phyloP scores from a whole-genome alignment of 371 early-diverging fungal genomes.

The Coemansia sp. region DNA sequence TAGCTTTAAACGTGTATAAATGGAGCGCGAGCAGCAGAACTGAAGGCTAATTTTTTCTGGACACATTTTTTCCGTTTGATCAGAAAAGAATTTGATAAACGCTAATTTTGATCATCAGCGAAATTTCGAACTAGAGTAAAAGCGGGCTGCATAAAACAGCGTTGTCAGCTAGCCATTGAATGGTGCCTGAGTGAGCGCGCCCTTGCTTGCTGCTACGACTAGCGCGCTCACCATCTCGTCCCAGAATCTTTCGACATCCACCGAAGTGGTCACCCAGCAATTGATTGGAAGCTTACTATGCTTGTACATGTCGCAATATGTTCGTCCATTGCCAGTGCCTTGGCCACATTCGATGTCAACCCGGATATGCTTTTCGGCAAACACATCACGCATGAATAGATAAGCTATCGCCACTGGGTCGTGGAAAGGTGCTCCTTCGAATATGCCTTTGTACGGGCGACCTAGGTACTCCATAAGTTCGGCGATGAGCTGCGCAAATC shows the following conservation, averaged over 20 bases:
- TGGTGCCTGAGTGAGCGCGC: too few relatives aligned
- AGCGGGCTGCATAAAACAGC: background rate
- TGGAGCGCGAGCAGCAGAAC: background rate
- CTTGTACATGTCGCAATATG: slow-evolving; percentile 7
- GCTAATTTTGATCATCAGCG: too few relatives aligned
- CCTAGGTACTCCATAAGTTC: slow-evolving; percentile 35
- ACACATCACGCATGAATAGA: slow-evolving; percentile 32
- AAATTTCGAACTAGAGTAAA: too few relatives aligned
- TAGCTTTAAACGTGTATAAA: background rate
- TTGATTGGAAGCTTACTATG: background rate
- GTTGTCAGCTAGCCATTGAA: too few relatives aligned
- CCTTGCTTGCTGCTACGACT: background rate
- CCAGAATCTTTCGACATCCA: slow-evolving; percentile 16
- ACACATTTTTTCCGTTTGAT: too few relatives aligned
- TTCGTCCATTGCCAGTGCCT: slow-evolving; percentile 6
- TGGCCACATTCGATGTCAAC: slow-evolving; percentile 24
- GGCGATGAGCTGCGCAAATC: slow-evolving; percentile 29
- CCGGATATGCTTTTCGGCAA: slow-evolving; percentile 19
- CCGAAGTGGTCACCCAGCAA: slow-evolving; percentile 16
- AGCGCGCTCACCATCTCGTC: slow-evolving; percentile 13
- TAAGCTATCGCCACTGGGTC: slow-evolving; percentile 48
- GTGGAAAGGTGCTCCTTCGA: slow-evolving; percentile 43
- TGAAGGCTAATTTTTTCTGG: background rate
- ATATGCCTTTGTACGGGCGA: slow-evolving; percentile 17
- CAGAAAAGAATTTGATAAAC: too few relatives aligned